phyloP scores from a whole-genome alignment of 2,329 filamentous ascomycete species.

The Scedosporium dehoogii region DNA sequence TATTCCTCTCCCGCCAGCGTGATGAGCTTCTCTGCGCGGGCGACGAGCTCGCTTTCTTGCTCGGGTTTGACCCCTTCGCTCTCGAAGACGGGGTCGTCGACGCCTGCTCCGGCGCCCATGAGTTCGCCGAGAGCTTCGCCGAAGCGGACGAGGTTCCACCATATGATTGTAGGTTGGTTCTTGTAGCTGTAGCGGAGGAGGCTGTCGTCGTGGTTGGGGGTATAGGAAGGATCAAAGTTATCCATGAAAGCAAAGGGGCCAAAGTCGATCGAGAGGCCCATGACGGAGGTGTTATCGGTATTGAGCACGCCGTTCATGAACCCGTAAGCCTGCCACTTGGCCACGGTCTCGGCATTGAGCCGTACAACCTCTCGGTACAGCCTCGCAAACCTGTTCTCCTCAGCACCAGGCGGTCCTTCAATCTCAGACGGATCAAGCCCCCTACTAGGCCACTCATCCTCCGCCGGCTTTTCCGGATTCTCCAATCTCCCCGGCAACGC shows the following conservation, averaged over 20 bases:
- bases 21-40: constrained; percentile 77
- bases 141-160: constrained; percentile 94
- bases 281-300: constrained; percentile 92
- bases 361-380: constrained; percentile 81
- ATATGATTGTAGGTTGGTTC: constrained; percentile 92
- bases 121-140: constrained; percentile 85
- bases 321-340: constrained; percentile 95
- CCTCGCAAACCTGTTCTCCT: constrained; percentile 79
- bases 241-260: constrained; percentile 97
- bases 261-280: constrained; percentile 84
- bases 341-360: constrained; percentile 79
- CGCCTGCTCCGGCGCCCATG: constrained; percentile 62
- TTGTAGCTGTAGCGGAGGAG: constrained; percentile 82
- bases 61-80: constrained; percentile 52
- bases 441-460: constrained; percentile 29
- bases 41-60: constrained; percentile 46
- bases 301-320: constrained; percentile 99
- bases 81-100: constrained; percentile 64
- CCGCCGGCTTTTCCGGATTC: constrained; percentile 38
- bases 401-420: constrained; percentile 56
- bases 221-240: constrained; percentile 89
- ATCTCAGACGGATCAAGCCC: constrained; percentile 46
- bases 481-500: constrained; percentile 56
- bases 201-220: constrained; percentile 92
- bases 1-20: constrained; percentile 75